Evolutionary conservation across 1,284 basidiomycete species (phyloP).

Genomic region (Cerrena zonata): DNA sequence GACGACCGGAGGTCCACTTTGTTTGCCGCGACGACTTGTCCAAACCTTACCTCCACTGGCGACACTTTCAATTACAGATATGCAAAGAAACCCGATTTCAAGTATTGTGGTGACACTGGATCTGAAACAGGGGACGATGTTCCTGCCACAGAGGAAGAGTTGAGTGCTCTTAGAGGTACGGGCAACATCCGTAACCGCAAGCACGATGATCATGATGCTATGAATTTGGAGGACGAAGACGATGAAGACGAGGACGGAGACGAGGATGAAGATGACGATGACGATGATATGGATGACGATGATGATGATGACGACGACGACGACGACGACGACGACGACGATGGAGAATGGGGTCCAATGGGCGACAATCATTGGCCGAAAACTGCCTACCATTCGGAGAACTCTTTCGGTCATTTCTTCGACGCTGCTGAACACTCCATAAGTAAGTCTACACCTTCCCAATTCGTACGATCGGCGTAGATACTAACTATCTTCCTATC

Average conservation of each 20-base stretch:
- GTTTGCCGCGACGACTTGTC: slow-evolving; percentile 33
- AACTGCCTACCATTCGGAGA: slow-evolving; percentile 9
- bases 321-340: background rate
- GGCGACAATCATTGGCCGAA: slow-evolving; percentile 12
- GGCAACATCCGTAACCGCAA: background rate
- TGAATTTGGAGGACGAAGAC: slow-evolving; percentile 5
- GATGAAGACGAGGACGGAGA: slow-evolving; percentile 8
- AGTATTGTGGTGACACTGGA: background rate
- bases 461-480: too few species aligned
- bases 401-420: slow-evolving; percentile 10
- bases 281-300: background rate
- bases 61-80: slow-evolving; percentile 27
- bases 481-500: slow-evolving; percentile 2
- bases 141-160: slow-evolving; percentile 9
- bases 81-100: slow-evolving; percentile 19
- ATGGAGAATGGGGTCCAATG: too few species aligned
- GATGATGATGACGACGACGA: background rate
- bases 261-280: slow-evolving; percentile 3
- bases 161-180: slow-evolving; percentile 4
- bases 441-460: too few species aligned
- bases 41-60: slow-evolving; percentile 29
- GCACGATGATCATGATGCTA: slow-evolving; percentile 7
- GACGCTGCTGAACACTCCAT: slow-evolving; percentile 7
- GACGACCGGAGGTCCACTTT: slow-evolving; percentile 26
- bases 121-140: slow-evolving; percentile 4